Conservation (phyloP, 1,139 yeast species). For the Arxiozyma heterogenica region DNA sequence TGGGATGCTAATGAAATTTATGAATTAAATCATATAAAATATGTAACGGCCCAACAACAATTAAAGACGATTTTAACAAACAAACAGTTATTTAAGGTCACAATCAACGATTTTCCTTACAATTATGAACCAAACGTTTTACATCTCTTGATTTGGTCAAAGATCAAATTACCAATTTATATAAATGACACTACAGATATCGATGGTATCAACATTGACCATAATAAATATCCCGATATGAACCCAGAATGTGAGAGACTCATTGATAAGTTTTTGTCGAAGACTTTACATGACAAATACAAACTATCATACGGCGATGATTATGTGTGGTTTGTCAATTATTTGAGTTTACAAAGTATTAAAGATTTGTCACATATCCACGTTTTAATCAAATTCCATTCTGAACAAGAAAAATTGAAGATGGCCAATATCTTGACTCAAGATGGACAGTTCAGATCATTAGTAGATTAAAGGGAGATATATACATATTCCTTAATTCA, state of each 20-base stretch:
- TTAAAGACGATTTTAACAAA: conserved; percentile 12
- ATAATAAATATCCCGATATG: conserved; percentile 8
- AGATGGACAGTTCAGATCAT: conserved; percentile 2
- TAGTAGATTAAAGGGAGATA: background rate
- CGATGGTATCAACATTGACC: conserved; percentile 1
- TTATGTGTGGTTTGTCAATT: conserved; percentile 51
- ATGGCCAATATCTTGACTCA: background rate
- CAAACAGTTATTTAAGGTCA: conserved; percentile 17
- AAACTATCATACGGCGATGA: conserved; percentile 9
- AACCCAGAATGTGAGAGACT: conserved; percentile 9
- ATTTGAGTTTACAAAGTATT: conserved; percentile 53
- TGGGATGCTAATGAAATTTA: conserved; percentile 19
- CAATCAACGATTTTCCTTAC: conserved; percentile 36
- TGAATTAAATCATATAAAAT: conserved; percentile 10
- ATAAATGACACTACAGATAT: conserved; percentile 12
- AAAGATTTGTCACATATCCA: conserved; percentile 53
- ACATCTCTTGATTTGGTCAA: conserved; percentile 38
- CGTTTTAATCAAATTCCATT: conserved; percentile 35
- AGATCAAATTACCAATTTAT: conserved; percentile 34
- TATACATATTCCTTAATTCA: too few relatives aligned
- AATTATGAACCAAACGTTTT: conserved; percentile 30
- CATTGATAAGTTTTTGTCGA: conserved; percentile 9
- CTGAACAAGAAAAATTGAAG: conserved; percentile 3
- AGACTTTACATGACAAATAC: conserved; percentile 5
- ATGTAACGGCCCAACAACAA: conserved; percentile 13